A percentile compares a stretch with the other conserved stretches of the same genome.
These are phyloP conservation scores for Magnusiomyces suaveolens DNA, from an alignment of 1,139 yeast genomes.

Conservation along the genomic window DNA sequence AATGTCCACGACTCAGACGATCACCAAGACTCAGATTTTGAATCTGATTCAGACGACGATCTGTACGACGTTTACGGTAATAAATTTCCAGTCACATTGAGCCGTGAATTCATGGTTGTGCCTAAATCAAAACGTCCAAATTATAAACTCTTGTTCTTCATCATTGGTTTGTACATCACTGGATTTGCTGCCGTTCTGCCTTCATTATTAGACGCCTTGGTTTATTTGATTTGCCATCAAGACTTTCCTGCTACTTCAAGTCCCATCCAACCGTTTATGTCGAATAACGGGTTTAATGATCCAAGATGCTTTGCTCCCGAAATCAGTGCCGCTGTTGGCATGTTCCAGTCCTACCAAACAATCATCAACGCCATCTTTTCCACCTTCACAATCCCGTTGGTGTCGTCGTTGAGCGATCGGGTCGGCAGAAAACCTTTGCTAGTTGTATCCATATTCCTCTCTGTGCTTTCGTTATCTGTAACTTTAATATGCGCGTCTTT, in stretches of 20 bases:
- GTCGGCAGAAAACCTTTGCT: conserved; percentile 48
- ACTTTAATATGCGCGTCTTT: conserved; percentile 21
- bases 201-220: conserved; percentile 22
- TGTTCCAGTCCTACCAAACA: conserved; percentile 22
- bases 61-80: neutral
- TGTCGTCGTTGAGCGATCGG: conserved; percentile 56
- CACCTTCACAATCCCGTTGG: conserved; percentile 26
- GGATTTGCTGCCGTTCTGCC: conserved; percentile 20
- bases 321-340: conserved; percentile 23
- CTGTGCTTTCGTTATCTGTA: conserved; percentile 24
- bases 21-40: neutral
- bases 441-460: conserved; percentile 17
- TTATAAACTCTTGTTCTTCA: conserved; percentile 14
- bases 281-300: conserved; percentile 13
- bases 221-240: conserved; percentile 21
- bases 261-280: neutral
- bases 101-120: conserved; percentile 11
- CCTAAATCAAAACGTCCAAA: conserved; percentile 17
- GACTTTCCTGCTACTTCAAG: conserved; percentile 10
- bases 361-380: conserved; percentile 20
- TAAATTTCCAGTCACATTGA: neutral
- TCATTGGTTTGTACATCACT: conserved; percentile 16
- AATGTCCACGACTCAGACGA: neutral
- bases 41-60: neutral
- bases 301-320: conserved; percentile 23